phyloP scores from a whole-genome alignment of 208 protist species.

The Wallacemonas sp. region DNA sequence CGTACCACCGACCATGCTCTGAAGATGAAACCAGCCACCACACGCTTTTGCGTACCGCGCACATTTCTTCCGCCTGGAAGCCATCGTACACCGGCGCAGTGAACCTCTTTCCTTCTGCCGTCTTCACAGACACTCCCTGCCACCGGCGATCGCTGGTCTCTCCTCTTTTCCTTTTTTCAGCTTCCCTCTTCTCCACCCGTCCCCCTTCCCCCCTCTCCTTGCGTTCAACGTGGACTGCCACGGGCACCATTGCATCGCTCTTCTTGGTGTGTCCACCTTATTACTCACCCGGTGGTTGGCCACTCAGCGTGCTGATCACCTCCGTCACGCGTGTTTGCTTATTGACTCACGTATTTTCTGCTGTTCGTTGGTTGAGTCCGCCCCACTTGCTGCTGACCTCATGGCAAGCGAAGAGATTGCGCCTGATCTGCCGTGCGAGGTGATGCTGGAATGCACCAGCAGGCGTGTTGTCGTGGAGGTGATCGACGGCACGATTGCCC shows the following conservation, averaged over 20 bases:
- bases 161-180: not conserved
- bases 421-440: slow-evolving; percentile 2
- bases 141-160: no score
- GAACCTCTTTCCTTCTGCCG: not conserved
- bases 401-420: not conserved
- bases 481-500: slow-evolving; percentile 1
- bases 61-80: slow-evolving; percentile 11
- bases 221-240: not conserved
- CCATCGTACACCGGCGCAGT: not conserved
- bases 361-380: no score
- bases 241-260: not conserved
- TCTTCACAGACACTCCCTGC: not conserved
- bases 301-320: no score
- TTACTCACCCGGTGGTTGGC: no score
- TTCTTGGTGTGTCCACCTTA: no score
- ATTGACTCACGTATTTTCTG: no score
- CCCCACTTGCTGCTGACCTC: no score
- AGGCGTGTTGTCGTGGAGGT: not conserved
- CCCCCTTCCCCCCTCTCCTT: not conserved
- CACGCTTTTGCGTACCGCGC: not conserved
- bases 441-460: slow-evolving; percentile 2
- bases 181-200: not conserved
- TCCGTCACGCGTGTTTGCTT: no score
- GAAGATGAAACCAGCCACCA: no score
- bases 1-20: no score